Base-by-base conservation (phyloP, 805 yeast genomes). In the Saccharomyces eubayanus region DNA sequence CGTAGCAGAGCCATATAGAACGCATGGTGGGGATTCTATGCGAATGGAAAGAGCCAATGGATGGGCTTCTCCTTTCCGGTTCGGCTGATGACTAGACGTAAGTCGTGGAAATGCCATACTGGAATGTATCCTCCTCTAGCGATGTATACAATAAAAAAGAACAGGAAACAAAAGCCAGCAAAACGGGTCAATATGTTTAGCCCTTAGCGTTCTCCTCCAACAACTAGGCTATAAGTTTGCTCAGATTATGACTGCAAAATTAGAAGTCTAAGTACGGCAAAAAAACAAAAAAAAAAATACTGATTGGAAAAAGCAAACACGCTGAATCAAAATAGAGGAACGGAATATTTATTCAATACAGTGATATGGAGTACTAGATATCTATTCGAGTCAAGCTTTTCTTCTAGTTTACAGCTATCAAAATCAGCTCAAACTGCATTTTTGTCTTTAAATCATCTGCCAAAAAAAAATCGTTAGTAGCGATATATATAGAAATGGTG, bases 11-110 rank as follows among this genome's bases (percentile, higher is more conserved):
- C 99, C 99, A 64, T 87, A 92, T 53, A 94, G 72, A 48, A 89
- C 81, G 41, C 91, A 77, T 0, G 99, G 99, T 1, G 98, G 98
- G 1, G 95, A 85, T 66, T 94, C 99, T 24, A 94, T 74, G 41
- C 77, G 76, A 31, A 91, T 77, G 0, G 82, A 66, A 11, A 88
- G 69, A 31, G 77, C 74, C 31, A 79, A 68, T 1, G 79, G 78
- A 40, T 68, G 70, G 5, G 56, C 55, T 5, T 20, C 30, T n/a
- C 43, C 43, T 8, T 36, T 36, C 24, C 16, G 11, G 16, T 4
- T 36, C 12, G 43, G 12, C 11, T 36, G 43, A 36, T 36, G 43
- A 6, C 12, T 4, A 16, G 43, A 36, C 6, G 43, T 36, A 36
- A 36, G 43, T 3, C 43, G 43, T 16, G 43, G 20, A 36, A 36